Evolutionary conservation across 495 filamentous ascomycete genomes (phyloP).

Genomic region (Lepidopterella palustris): DNA sequence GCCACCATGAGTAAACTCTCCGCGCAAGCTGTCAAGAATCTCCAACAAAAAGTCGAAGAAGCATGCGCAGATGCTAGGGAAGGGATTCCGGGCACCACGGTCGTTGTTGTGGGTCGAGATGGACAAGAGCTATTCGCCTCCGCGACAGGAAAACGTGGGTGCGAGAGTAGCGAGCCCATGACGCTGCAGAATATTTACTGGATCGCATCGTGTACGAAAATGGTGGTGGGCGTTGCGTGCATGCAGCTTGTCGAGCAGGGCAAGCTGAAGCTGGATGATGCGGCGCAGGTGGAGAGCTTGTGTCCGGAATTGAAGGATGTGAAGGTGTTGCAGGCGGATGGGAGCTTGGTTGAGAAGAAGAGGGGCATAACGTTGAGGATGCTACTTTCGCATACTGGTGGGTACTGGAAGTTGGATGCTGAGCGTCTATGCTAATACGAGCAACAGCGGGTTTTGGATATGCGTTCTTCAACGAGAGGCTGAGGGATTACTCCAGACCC

Average conservation of each 20-base stretch:
- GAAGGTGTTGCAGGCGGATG: slow-evolving; percentile 45
- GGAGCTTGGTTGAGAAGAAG: slow-evolving; percentile 46
- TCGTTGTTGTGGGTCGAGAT: slow-evolving; percentile 44
- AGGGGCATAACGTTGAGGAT: slow-evolving; percentile 53
- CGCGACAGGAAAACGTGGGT: slow-evolving; percentile 43
- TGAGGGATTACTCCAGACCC: slow-evolving; percentile 43
- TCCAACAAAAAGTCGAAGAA: slow-evolving; percentile 33
- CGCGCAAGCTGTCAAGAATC: slow-evolving; percentile 1
- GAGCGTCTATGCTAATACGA: not conserved
- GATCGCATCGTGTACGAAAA: slow-evolving; percentile 47
- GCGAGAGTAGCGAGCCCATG: slow-evolving; percentile 41
- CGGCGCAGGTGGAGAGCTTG: slow-evolving; percentile 41
- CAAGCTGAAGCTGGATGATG: slow-evolving; percentile 47
- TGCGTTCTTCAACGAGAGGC: slow-evolving; percentile 46
- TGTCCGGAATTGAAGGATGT: slow-evolving; percentile 47
- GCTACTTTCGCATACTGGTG: slow-evolving; percentile 50
- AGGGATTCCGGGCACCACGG: slow-evolving; percentile 43
- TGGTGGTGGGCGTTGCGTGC: slow-evolving; percentile 44
- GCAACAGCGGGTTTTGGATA: slow-evolving; percentile 35
- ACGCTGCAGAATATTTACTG: slow-evolving; percentile 49
- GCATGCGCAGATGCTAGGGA: slow-evolving; percentile 37
- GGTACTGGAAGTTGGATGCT: not conserved
- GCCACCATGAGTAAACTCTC: slow-evolving; percentile 7
- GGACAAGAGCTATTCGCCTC: slow-evolving; percentile 46
- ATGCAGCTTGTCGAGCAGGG: slow-evolving; percentile 60